A percentile compares a stretch with the other conserved stretches of the same genome.
phyloP scores from a whole-genome alignment of 192 early-diverging fungal species.

The Coemansia sp. region DNA sequence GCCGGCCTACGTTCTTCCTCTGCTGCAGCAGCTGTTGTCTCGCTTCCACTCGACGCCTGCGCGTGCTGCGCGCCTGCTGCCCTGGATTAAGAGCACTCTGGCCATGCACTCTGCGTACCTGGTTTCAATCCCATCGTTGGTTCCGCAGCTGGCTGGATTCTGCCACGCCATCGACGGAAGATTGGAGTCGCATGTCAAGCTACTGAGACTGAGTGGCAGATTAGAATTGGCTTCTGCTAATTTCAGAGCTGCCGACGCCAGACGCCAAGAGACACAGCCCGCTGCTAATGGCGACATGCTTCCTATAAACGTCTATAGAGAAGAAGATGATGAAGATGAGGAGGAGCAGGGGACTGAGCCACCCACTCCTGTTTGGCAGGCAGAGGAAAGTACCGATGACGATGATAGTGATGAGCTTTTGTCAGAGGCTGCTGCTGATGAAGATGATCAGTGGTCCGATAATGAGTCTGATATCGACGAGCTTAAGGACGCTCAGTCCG shows the following conservation, averaged over 20 bases:
- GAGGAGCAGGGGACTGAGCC: constrained; percentile 22
- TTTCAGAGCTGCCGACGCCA: not conserved
- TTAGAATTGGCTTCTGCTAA: constrained; percentile 34
- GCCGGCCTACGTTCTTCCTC: constrained; percentile 37
- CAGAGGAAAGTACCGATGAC: constrained; percentile 35
- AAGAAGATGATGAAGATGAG: constrained; percentile 24
- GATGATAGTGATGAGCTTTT: constrained; percentile 1
- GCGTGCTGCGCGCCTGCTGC: constrained; percentile 35
- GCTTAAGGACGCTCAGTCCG: not conserved
- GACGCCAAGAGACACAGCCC: not conserved
- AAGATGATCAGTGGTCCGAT: constrained; percentile 40
- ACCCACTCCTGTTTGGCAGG: constrained; percentile 48
- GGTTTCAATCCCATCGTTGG: constrained; percentile 37
- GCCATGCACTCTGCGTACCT: constrained; percentile 46
- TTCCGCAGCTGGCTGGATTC: constrained; percentile 47
- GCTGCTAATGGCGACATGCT: constrained; percentile 11
- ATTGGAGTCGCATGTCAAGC: constrained; percentile 30
- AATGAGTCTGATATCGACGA: constrained; percentile 14
- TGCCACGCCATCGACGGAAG: constrained; percentile 43
- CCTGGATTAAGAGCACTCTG: constrained; percentile 43
- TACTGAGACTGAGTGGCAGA: constrained; percentile 45
- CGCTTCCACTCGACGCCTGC: constrained; percentile 36
- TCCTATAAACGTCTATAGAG: constrained; percentile 39
- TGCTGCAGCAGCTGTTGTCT: constrained; percentile 53
- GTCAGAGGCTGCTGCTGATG: constrained; percentile 6